Percentiles rank a stretch among this genome's conserved stretches.
Conservation (phyloP, 495 filamentous ascomycete genomes). For the Trichocladium uniseriatum region DNA sequence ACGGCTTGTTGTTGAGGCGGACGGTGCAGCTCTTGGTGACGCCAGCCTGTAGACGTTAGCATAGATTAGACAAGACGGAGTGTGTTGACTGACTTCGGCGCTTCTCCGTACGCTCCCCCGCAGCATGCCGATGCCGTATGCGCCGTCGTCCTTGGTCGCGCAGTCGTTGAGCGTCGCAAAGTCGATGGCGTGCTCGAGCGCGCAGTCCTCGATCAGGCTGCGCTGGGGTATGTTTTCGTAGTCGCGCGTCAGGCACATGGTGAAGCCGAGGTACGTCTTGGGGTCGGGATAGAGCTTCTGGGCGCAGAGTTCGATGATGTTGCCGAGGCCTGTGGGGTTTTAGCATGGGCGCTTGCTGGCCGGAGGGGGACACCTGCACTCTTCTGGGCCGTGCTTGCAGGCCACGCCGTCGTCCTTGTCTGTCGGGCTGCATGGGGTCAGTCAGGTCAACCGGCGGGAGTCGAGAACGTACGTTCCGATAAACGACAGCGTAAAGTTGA, state of each 20-base stretch:
- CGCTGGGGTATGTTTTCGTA: conserved; percentile 67
- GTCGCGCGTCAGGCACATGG: conserved; percentile 69
- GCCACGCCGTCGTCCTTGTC: conserved; percentile 53
- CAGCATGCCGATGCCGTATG: conserved; percentile 55
- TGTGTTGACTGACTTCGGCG: conserved; percentile 29
- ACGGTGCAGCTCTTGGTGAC: conserved; percentile 85
- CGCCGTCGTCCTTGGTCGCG: conserved; percentile 51
- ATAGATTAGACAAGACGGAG: not conserved
- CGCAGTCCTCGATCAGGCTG: conserved; percentile 69
- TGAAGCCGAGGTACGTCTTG: conserved; percentile 84
- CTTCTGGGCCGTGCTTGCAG: conserved; percentile 81
- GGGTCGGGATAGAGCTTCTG: conserved; percentile 67
- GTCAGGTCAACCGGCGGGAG: not conserved
- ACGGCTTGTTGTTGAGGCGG: conserved; percentile 62
- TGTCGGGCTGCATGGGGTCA: conserved; percentile 31
- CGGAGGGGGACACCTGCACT: conserved; percentile 41
- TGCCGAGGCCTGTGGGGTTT: conserved; percentile 59
- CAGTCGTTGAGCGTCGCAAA: conserved; percentile 79
- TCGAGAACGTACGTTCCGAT: conserved; percentile 60
- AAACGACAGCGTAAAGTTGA: conserved; percentile 83
- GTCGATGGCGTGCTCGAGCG: conserved; percentile 77
- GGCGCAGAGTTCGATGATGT: conserved; percentile 91
- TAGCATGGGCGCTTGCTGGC: not conserved
- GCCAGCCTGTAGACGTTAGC: conserved; percentile 38
- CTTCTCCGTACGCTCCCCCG: conserved; percentile 65